phyloP scores from a whole-genome alignment of 805 yeast genomes.

The Blastobotrys robertii region DNA sequence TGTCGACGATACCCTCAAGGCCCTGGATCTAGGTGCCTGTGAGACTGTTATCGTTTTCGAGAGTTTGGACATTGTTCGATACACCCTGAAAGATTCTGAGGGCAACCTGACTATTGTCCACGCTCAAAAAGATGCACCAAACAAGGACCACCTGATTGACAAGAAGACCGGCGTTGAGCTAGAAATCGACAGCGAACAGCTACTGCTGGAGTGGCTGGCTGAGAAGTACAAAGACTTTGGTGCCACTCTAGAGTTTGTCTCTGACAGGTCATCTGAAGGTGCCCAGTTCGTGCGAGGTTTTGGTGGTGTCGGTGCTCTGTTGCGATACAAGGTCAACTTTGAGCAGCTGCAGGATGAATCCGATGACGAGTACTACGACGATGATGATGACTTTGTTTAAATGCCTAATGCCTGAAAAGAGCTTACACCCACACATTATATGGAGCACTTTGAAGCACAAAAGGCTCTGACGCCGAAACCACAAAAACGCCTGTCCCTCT shows the following conservation, averaged over 20 bases:
- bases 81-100: conserved; percentile 73
- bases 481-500: background rate
- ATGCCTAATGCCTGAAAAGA: background rate
- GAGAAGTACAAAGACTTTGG: conserved; percentile 92
- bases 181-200: conserved; percentile 78
- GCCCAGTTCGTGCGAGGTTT: conserved; percentile 96
- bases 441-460: no score
- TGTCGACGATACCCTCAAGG: conserved; percentile 92
- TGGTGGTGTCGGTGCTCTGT: conserved; percentile 97
- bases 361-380: conserved; percentile 75
- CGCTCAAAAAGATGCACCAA: conserved; percentile 62
- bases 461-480: background rate
- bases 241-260: conserved; percentile 91
- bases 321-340: conserved; percentile 94
- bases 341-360: conserved; percentile 87
- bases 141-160: conserved; percentile 69
- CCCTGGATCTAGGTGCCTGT: conserved; percentile 92
- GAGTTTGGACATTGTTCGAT: conserved; percentile 77
- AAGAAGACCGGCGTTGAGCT: conserved; percentile 83
- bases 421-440: background rate
- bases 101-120: conserved; percentile 67
- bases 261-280: conserved; percentile 96
- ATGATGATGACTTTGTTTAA: conserved; percentile 10
- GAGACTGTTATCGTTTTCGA: conserved; percentile 90
- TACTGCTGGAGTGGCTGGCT: conserved; percentile 94